Base-by-base conservation (phyloP, 176 grass and related monocot species). In the Otatea glauca region DNA sequence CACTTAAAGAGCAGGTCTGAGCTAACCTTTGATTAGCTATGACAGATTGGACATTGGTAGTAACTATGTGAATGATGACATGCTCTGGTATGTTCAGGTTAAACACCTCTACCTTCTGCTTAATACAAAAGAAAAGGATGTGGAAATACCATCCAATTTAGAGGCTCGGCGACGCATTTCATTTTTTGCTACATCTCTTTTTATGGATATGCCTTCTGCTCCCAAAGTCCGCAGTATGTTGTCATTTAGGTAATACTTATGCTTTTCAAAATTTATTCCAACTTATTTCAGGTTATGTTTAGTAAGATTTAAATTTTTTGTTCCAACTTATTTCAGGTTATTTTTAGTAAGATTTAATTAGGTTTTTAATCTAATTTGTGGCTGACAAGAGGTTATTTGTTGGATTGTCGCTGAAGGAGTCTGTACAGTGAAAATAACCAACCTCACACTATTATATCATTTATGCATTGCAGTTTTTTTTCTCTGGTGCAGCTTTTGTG, bases 181-280 rank as follows among this genome's bases (percentile, higher is more conserved):
- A 72, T 98, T 94, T 82, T 93, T 98, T 62, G 90, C 95, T 24
- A 98, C 92, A 56, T 98, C 92, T 85, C 85, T 98, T 53, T 98
- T 98, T 80, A 98, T 98, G 95, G 89, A 91, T 90, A 94, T 98
- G 91, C 95, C 95, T 39, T 49, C 70, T 84, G 92, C 95, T 84
- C 95, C 95, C 54, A 93, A 85, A 86, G 95, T 98, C 70, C 79
- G 85, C 63, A 98, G 74, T 77, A 98, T 98, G 95, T 70, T 98
- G 66, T 98, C 95, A 45, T 98, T 98, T 75, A 98, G 95, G 95
- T 98, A 93, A 82, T 75, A 51, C 12, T 69, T 74, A 7, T 38
- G 4, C 44, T 86, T 45, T 77, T 25, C 9, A 21, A 48, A 42
- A 24, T 23, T 18, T 53, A 48, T 14, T 87, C 2, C 56, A 74